These are phyloP conservation scores for Chytriomyces sp. DNA, from an alignment of 192 early-diverging fungal genomes.

Conservation along the genomic window DNA sequence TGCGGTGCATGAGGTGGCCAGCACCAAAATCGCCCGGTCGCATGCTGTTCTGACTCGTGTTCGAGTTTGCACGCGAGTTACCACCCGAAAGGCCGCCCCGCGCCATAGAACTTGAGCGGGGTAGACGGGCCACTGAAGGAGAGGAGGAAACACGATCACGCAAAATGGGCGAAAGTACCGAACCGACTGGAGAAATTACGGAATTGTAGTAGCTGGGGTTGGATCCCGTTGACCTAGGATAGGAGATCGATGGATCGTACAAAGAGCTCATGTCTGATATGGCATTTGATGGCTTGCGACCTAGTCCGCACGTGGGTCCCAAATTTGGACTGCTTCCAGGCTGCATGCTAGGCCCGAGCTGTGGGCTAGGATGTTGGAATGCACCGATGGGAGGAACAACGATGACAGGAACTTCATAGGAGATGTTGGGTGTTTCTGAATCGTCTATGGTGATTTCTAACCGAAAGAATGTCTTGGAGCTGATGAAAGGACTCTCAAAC, in stretches of 20 bases:
- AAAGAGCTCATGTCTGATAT: neutral
- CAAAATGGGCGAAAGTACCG: no score
- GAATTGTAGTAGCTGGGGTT: neutral
- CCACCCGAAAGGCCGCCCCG: no score
- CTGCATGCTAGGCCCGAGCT: neutral
- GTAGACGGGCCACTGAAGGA: no score
- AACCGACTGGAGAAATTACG: neutral
- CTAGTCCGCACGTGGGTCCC: neutral
- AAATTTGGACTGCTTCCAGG: neutral
- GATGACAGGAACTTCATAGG: conserved; percentile 18
- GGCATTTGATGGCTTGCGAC: neutral
- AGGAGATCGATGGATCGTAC: neutral
- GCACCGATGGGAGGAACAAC: neutral
- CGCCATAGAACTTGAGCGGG: no score
- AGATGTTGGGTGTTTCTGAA: conserved; percentile 18
- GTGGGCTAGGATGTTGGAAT: neutral
- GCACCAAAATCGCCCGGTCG: no score
- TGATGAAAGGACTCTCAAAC: conserved; percentile 18
- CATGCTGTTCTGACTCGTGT: no score
- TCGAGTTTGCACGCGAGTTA: no score
- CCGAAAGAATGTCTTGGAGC: conserved; percentile 4
- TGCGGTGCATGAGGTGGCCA: no score
- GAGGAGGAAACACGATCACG: no score
- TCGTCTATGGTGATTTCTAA: conserved; percentile 15
- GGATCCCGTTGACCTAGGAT: neutral